Base-by-base conservation (phyloP, 176 grass and related monocot species). In the Areca catechu region DNA sequence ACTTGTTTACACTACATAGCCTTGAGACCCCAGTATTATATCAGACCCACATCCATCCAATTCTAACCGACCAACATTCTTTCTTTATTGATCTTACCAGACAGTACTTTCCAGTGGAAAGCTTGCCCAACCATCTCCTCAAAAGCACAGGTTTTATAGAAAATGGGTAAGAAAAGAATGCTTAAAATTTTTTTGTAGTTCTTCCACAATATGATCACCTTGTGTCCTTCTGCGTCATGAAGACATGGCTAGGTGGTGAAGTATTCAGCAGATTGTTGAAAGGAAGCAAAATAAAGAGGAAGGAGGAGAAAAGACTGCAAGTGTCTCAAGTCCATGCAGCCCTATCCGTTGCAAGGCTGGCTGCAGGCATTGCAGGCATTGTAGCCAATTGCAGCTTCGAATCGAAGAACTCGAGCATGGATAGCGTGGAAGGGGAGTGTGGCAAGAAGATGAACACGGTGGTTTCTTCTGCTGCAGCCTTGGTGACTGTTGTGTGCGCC, bases 401-500 rank as follows among this genome's bases (percentile, higher is more conserved):
- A 71, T 48, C 50, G 5, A 69, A 68, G 16, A 48, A 57, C 20
- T 54, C 70, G 48, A 20, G 37, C 27, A 54, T 74, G 61, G 68
- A 19, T 55, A 28, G 9, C 18, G 52, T 17, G 14, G 52, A 51
- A 48, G 63, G 76, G 34, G 56, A 63, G 1, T 15, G 20, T 7
- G 29, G 55, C 23, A 71, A 25, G 15, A 79, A 82, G 57, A 58
- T 82, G 58, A 66, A 69, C 62, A 67, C 80, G 18, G 83, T 80
- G 48, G 59, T 90, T 1, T 75, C 86, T 14, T 90, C 86, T 0
- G 86, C 92, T 7, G 80, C 80, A 5, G 77, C 92, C 9, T 82
- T 96, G 29, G 69, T 96, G 28, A 83, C 86, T 28, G 90, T 86
- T 6, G 83, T 96, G 20, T 96, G 92, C 71, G 86, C 92, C 0